A percentile compares a stretch with the other conserved stretches of the same genome.
Evolutionary conservation across 805 yeast species (phyloP).

Genomic region (Isabelozyma gotoi): DNA sequence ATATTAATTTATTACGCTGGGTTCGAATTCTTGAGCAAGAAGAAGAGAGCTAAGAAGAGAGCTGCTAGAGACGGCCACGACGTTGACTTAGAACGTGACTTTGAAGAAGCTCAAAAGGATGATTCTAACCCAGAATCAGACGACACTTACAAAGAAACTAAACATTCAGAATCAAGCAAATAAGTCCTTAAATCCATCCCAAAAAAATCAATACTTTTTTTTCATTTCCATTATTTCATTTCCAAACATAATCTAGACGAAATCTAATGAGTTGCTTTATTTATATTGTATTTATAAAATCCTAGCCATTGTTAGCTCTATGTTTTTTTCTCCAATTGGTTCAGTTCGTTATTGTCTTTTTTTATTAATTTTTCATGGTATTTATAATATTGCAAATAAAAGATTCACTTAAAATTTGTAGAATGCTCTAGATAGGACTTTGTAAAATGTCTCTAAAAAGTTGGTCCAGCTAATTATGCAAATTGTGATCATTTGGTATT

Average conservation of each 20-base stretch:
- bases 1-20: slow-evolving; percentile 35
- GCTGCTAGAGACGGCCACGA: neutral
- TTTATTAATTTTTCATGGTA: neutral
- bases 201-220: too few species aligned
- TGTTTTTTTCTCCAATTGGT: neutral
- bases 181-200: too few species aligned
- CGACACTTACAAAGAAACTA: neutral
- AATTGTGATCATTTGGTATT: too few species aligned
- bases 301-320: neutral
- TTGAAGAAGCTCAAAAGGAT: neutral
- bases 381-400: neutral
- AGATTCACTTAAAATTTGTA: neutral
- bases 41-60: slow-evolving; percentile 10
- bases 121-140: neutral
- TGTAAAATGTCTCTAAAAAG: too few species aligned
- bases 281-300: neutral
- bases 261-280: neutral
- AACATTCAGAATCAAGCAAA: neutral
- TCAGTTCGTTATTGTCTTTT: neutral
- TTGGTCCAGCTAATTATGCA: too few species aligned
- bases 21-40: slow-evolving; percentile 32
- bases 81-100: neutral
- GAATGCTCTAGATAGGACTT: neutral
- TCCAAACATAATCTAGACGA: neutral
- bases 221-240: neutral